Conservation (phyloP, 1,284 basidiomycete species). For the Cutaneotrichosporon sp. region DNA sequence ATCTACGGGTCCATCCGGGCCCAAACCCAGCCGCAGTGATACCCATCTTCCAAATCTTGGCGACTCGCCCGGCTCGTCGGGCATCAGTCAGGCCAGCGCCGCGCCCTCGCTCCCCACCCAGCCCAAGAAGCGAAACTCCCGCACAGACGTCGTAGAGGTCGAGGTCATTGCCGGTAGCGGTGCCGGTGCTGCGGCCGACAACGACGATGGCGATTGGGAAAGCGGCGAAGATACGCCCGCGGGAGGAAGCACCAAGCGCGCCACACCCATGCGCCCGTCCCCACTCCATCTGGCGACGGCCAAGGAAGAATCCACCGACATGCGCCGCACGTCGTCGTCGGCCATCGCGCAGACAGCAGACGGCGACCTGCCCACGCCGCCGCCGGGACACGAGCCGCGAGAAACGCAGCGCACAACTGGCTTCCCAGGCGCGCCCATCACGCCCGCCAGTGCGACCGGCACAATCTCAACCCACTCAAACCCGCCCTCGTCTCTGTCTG, state of each 20-base stretch:
- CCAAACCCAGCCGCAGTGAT: conserved; percentile 7
- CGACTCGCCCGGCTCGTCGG: conserved; percentile 5
- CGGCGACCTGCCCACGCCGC: not conserved
- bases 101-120: not conserved
- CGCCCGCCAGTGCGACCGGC: not conserved
- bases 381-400: conserved; percentile 6
- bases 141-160: conserved; percentile 4
- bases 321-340: too few species aligned
- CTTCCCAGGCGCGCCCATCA: conserved; percentile 7
- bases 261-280: too few species aligned
- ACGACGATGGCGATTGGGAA: conserved; percentile 18
- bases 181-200: not conserved
- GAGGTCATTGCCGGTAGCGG: conserved; percentile 9
- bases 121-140: not conserved
- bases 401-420: conserved; percentile 9
- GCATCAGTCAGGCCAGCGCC: not conserved
- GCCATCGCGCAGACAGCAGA: too few species aligned
- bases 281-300: not conserved
- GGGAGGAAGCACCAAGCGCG: not conserved
- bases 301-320: too few species aligned
- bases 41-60: conserved; percentile 7
- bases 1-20: not conserved
- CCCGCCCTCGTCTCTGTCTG: not conserved
- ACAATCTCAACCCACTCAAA: not conserved
- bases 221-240: conserved; percentile 17